phyloP scores from a whole-genome alignment of 257 asterid species.

The Forsythia viridissima region DNA sequence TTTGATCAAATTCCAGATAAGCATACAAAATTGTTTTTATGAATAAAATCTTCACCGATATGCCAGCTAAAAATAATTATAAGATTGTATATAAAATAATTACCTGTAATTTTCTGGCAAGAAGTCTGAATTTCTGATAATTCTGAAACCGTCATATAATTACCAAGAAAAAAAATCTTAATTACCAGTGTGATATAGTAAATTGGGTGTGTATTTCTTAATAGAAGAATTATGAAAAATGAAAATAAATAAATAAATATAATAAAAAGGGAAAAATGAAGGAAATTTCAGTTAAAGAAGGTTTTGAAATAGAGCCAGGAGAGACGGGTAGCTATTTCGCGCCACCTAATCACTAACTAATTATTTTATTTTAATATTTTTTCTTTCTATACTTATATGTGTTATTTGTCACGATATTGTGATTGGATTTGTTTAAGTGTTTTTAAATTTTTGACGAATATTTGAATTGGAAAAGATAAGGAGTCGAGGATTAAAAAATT shows the following conservation, averaged over 20 bases:
- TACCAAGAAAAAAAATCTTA: not conserved
- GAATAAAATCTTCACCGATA: not conserved
- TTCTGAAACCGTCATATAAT: not conserved
- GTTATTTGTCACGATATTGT: no score
- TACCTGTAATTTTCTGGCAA: conserved; percentile 32
- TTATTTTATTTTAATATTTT: conserved; percentile 9
- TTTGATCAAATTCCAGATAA: not conserved
- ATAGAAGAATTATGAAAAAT: conserved; percentile 1
- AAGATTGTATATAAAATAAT: not conserved
- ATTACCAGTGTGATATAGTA: not conserved
- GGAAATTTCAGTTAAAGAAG: conserved; percentile 30
- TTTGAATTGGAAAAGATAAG: no score
- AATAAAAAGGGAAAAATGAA: not conserved
- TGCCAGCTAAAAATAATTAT: not conserved
- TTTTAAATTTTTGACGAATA: no score
- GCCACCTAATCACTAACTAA: conserved; percentile 50
- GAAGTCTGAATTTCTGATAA: conserved; percentile 17
- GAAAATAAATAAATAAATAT: not conserved
- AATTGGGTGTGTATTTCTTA: conserved; percentile 3
- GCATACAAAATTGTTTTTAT: not conserved
- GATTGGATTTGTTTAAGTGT: no score
- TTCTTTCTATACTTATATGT: not conserved
- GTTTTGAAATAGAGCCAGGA: conserved; percentile 26
- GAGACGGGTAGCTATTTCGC: conserved; percentile 46
- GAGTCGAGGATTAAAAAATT: no score